Conservation (phyloP, 495 filamentous ascomycete genomes). For the Letharia columbiana region DNA sequence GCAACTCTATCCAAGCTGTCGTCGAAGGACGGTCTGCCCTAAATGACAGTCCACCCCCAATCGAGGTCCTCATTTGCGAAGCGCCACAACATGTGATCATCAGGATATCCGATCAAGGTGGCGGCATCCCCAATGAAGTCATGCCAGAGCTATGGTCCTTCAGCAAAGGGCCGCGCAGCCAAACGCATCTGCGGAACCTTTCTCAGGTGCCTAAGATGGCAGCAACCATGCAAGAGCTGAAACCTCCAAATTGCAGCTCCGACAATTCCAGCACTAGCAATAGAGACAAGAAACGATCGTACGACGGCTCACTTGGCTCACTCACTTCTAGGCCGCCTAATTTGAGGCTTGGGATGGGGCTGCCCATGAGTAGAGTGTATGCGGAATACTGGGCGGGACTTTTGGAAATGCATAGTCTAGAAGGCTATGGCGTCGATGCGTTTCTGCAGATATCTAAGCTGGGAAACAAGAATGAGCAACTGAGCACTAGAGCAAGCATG, state of each 20-base stretch:
- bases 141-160: slow-evolving; percentile 95
- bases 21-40: slow-evolving; percentile 55
- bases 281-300: slow-evolving; percentile 30
- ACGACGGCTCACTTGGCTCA: slow-evolving; percentile 60
- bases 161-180: slow-evolving; percentile 73
- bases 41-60: slow-evolving; percentile 55
- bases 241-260: slow-evolving; percentile 25
- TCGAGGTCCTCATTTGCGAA: slow-evolving; percentile 92
- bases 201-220: slow-evolving; percentile 84
- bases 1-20: slow-evolving; percentile 89
- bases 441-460: slow-evolving; percentile 96
- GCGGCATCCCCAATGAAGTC: slow-evolving; percentile 75
- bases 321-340: slow-evolving; percentile 78
- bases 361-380: slow-evolving; percentile 91
- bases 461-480: slow-evolving; percentile 96
- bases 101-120: slow-evolving; percentile 89
- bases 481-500: slow-evolving; percentile 79
- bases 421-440: slow-evolving; percentile 95
- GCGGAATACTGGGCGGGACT: slow-evolving; percentile 98
- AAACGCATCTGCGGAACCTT: slow-evolving; percentile 69
- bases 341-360: slow-evolving; percentile 82
- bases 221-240: slow-evolving; percentile 86
- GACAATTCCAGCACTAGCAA: slow-evolving; percentile 28
- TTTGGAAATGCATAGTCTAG: slow-evolving; percentile 83
- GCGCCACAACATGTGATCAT: slow-evolving; percentile 93